These are phyloP conservation scores for Saccharomycopsis sp. DNA, from an alignment of 805 yeast genomes.

Conservation along the genomic window DNA sequence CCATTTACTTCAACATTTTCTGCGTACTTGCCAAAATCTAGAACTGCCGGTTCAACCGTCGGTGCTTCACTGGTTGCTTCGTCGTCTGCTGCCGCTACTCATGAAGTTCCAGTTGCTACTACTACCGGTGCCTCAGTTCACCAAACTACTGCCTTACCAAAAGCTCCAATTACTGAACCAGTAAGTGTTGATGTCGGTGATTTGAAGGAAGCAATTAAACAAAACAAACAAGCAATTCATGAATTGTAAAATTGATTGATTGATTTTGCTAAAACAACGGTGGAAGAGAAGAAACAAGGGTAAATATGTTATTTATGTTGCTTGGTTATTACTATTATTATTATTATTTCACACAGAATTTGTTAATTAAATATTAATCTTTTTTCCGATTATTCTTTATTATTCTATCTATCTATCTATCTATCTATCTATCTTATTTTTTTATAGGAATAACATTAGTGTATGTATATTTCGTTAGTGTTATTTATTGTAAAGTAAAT, in stretches of 20 bases:
- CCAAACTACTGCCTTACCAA: constrained; percentile 16
- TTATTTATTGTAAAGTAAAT: no score
- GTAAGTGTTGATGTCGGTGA: constrained; percentile 28
- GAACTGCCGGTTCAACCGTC: constrained; percentile 70
- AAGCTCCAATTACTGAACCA: constrained; percentile 23
- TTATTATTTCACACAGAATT: neutral
- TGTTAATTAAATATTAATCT: neutral
- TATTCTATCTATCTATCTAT: neutral
- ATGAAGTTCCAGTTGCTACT: constrained; percentile 3
- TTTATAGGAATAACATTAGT: neutral
- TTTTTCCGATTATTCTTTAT: neutral
- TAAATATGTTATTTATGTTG: no score
- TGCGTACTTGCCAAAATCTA: constrained; percentile 35
- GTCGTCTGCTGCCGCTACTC: constrained; percentile 4
- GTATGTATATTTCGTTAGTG: no score
- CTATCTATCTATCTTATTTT: neutral
- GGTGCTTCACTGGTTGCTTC: constrained; percentile 28
- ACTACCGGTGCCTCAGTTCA: constrained; percentile 15
- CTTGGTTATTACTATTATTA: neutral
- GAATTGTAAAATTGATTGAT: no score
- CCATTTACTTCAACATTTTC: constrained; percentile 59
- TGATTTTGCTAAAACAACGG: no score
- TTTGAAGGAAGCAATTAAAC: constrained; percentile 25
- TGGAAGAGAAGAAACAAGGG: no score
- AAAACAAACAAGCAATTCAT: constrained; percentile 13